A percentile compares a stretch with the other conserved stretches of the same genome.
Conservation (phyloP, 2,329 filamentous ascomycete genomes). For the Corinectria fuckeliana region DNA sequence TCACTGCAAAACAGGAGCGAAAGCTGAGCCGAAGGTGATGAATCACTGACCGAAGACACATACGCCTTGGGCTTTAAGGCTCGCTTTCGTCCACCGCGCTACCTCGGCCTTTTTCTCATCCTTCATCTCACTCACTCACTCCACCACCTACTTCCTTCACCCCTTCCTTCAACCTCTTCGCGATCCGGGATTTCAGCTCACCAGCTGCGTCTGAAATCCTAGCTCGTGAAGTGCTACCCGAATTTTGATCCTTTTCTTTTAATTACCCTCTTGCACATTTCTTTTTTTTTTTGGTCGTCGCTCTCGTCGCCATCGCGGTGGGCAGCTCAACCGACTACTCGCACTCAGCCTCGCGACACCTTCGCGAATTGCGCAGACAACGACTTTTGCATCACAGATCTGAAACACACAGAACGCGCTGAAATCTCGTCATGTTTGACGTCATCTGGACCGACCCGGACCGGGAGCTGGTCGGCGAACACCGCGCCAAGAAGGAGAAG, state of each 20-base stretch:
- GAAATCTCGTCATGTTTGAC: slow-evolving; percentile 58
- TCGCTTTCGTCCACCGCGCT: background rate
- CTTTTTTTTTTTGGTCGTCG: background rate
- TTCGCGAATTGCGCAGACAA: background rate
- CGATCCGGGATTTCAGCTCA: background rate
- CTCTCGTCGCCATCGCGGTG: background rate
- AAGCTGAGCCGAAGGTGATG: background rate
- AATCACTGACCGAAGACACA: background rate
- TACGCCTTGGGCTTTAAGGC: background rate
- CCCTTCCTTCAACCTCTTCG: background rate
- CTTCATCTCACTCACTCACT: background rate
- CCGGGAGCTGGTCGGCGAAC: slow-evolving; percentile 59
- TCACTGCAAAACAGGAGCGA: background rate
- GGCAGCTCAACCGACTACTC: background rate
- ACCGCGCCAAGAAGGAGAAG: slow-evolving; percentile 55
- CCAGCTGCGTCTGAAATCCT: background rate
- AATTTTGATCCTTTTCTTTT: background rate
- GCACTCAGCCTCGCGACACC: background rate
- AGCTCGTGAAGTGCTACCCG: background rate
- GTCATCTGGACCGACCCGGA: slow-evolving; percentile 64
- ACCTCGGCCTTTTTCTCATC: background rate
- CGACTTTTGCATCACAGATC: background rate
- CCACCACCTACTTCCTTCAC: background rate
- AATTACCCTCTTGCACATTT: background rate
- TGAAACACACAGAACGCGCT: background rate